These are phyloP conservation scores for Escallonia herrerae DNA, from an alignment of 129 eudicot species.

Conservation along the genomic window DNA sequence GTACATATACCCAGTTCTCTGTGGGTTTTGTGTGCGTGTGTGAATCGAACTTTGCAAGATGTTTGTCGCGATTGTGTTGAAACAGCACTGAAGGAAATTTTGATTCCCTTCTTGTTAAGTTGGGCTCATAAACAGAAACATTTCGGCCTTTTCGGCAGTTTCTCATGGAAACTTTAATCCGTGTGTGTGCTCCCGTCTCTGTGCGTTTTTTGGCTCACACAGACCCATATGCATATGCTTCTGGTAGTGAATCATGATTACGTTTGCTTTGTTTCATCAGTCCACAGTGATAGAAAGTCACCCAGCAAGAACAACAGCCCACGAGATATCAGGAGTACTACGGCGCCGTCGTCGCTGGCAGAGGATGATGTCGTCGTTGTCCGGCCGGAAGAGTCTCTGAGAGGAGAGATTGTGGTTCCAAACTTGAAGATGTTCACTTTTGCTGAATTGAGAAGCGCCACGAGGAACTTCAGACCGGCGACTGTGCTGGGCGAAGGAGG, in stretches of 20 bases:
- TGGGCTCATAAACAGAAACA: too few relatives aligned
- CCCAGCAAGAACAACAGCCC: constrained; percentile 5
- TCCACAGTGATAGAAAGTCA: constrained; percentile 18
- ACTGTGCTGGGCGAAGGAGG: constrained; percentile 84
- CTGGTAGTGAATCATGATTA: not conserved
- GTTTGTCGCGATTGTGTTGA: not conserved
- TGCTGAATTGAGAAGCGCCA: constrained; percentile 56
- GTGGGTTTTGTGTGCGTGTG: too few relatives aligned
- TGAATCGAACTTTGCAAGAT: not conserved
- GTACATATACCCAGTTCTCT: constrained; percentile 3
- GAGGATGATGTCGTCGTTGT: constrained; percentile 5
- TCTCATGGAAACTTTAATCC: too few relatives aligned
- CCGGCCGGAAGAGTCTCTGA: constrained; percentile 10
- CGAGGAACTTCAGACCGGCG: constrained; percentile 73
- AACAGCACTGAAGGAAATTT: too few relatives aligned
- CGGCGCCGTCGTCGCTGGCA: not conserved
- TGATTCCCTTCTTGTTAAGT: not conserved
- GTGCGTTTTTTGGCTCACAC: too few relatives aligned
- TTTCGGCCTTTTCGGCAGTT: too few relatives aligned
- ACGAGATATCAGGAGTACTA: not conserved
- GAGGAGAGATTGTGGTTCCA: constrained; percentile 47
- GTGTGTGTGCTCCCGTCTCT: too few relatives aligned
- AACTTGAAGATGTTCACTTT: constrained; percentile 39
- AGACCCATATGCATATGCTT: too few relatives aligned
- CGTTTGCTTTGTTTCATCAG: not conserved